Conservation (phyloP, 768 basidiomycete genomes). For the Fomitopsis pulvina region DNA sequence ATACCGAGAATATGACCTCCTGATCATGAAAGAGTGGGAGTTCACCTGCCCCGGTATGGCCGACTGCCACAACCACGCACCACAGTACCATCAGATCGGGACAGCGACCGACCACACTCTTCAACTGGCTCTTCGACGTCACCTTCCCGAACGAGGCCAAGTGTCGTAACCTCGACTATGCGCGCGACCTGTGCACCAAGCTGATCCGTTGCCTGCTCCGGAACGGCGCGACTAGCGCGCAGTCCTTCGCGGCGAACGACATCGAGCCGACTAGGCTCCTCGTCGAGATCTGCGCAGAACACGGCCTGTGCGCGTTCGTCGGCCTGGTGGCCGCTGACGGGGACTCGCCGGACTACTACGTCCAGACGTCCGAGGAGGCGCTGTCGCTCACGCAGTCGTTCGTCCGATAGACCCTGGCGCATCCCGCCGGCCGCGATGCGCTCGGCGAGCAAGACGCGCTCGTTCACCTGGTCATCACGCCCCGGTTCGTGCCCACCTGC, state of each 20-base stretch:
- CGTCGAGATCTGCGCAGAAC: background rate
- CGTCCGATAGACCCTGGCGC: background rate
- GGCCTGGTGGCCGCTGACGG: background rate
- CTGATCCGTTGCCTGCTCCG: slow-evolving; percentile 62
- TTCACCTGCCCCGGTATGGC: slow-evolving; percentile 74
- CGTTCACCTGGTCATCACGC: slow-evolving; percentile 79
- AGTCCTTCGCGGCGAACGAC: slow-evolving; percentile 81
- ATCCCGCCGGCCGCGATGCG: background rate
- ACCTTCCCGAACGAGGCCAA: slow-evolving; percentile 76
- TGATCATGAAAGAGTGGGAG: slow-evolving; percentile 22
- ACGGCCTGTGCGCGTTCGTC: background rate
- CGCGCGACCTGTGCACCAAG: slow-evolving; percentile 55
- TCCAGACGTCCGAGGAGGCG: slow-evolving; percentile 34
- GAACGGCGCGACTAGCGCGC: slow-evolving; percentile 69
- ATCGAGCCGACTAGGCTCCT: slow-evolving; percentile 44
- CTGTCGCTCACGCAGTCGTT: slow-evolving; percentile 27
- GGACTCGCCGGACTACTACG: slow-evolving; percentile 10
- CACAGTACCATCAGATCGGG: slow-evolving; percentile 84
- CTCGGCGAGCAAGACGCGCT: slow-evolving; percentile 42
- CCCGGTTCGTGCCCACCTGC: slow-evolving; percentile 87
- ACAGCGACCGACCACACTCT: slow-evolving; percentile 81
- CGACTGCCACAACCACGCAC: slow-evolving; percentile 83
- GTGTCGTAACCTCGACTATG: slow-evolving; percentile 54
- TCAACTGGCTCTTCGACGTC: slow-evolving; percentile 79
- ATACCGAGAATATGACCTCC: background rate